These are phyloP conservation scores for Boletellus emodensis DNA, from an alignment of 768 basidiomycete genomes.

Conservation along the genomic window DNA sequence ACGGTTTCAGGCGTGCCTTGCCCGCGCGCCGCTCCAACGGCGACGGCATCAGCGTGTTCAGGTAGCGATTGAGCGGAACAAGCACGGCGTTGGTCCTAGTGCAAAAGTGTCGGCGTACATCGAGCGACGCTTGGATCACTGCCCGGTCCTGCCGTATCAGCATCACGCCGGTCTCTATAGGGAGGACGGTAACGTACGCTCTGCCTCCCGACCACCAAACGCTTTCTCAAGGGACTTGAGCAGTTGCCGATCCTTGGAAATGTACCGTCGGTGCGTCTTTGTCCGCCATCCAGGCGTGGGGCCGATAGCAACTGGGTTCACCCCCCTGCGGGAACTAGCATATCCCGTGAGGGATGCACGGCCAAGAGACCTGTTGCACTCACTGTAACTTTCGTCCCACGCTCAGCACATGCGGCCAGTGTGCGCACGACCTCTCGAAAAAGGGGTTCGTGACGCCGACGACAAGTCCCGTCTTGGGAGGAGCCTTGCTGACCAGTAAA, in stretches of 20 bases:
- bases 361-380: constrained; percentile 15
- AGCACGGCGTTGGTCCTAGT: constrained; percentile 82
- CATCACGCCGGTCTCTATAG: neutral
- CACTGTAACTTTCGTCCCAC: constrained; percentile 52
- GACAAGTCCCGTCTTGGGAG: constrained; percentile 72
- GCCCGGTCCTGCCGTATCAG: neutral
- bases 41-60: constrained; percentile 80
- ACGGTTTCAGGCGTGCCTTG: constrained; percentile 55
- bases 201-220: constrained; percentile 42
- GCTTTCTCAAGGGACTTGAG: constrained; percentile 71
- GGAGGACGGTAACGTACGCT: constrained; percentile 41
- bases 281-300: constrained; percentile 74
- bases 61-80: constrained; percentile 87
- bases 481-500: constrained; percentile 71
- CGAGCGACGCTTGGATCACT: constrained; percentile 63
- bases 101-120: constrained; percentile 76
- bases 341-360: neutral
- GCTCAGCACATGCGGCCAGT: constrained; percentile 84
- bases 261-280: constrained; percentile 74
- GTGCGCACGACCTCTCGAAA: constrained; percentile 70
- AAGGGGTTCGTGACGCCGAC: constrained; percentile 89
- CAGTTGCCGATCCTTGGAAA: constrained; percentile 76
- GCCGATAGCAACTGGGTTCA: constrained; percentile 32
- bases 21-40: constrained; percentile 41
- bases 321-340: constrained; percentile 5